Percentiles rank a stretch among this genome's conserved stretches.
These are phyloP conservation scores for Helotiales sp. DNA, from an alignment of 2,329 filamentous ascomycete species.

Conservation along the genomic window DNA sequence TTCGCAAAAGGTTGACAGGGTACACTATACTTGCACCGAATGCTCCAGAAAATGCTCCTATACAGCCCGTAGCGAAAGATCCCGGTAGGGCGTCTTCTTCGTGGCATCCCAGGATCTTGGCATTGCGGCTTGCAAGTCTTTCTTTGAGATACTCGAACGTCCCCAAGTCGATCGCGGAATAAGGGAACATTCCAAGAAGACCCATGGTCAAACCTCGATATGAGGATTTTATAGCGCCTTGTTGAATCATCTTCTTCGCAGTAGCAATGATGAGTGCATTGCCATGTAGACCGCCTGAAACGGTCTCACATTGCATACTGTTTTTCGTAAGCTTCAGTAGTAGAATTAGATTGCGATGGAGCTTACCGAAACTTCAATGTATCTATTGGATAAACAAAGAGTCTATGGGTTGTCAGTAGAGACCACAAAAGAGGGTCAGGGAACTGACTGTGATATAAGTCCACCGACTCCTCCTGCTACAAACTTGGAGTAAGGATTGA, in stretches of 20 bases:
- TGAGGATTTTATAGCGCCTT: constrained; percentile 75
- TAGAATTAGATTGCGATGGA: not conserved
- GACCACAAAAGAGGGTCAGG: not conserved
- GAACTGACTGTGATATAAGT: constrained; percentile 84
- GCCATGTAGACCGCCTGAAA: constrained; percentile 81
- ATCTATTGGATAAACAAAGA: constrained; percentile 75
- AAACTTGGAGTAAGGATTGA: constrained; percentile 87
- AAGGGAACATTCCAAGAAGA: constrained; percentile 94
- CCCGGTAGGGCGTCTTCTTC: constrained; percentile 83
- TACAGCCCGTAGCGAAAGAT: constrained; percentile 83
- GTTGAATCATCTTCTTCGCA: constrained; percentile 82
- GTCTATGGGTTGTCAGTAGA: constrained; percentile 51
- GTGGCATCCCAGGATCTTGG: constrained; percentile 69
- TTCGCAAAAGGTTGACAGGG: constrained; percentile 90
- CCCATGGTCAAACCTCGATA: constrained; percentile 96
- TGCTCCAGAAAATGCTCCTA: constrained; percentile 89
- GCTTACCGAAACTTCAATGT: constrained; percentile 62
- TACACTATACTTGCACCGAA: constrained; percentile 95
- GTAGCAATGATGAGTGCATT: constrained; percentile 83
- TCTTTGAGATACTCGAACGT: constrained; percentile 94
- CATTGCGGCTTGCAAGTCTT: constrained; percentile 71
- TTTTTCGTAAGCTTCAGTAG: constrained; percentile 21
- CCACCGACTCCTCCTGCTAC: constrained; percentile 88
- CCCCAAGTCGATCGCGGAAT: constrained; percentile 93
- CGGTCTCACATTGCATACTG: constrained; percentile 88